Base-by-base conservation (phyloP, 2,329 filamentous ascomycete species). In the Phialophora verrucosa region DNA sequence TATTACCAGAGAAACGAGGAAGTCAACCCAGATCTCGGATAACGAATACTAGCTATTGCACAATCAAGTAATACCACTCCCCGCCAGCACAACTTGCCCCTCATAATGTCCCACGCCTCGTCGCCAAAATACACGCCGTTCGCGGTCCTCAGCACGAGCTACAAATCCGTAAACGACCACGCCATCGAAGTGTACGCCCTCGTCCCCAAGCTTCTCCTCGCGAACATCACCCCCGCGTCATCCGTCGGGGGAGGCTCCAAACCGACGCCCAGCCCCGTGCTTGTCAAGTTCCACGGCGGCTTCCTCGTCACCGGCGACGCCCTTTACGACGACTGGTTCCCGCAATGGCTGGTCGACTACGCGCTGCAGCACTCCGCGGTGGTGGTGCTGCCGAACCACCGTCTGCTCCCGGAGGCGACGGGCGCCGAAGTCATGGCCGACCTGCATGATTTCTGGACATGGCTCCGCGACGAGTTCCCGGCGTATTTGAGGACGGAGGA, bases 251-350 rank as follows among this genome's bases (percentile, higher is more conserved):
- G 14, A 4, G 4, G 12, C 14, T 51, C 49, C 3, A 51, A 51
- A 51, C 49, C 49, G 4, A 17, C 49, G 5, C 49, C 49, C n/a
- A 7, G 8, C 6, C 58, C 58, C 7, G 12, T 60, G 3, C 10
- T 53, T 3, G 58, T 60, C 44, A 60, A 60, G 32, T 60, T 50
- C 44, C 58, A 60, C 58, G 58, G 58, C 47, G 58, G 58, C 11
- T 60, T 51, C 58, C 58, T 60, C 23, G 29, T 60, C 29, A 53
- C 58, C 17, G 58, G 58, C 58, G 49, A 49, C 29, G 58, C 58
- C 10, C 27, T 60, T n/a, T 53, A 53, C 47, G 27, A 38, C 12
- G 58, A 60, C 27, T 60, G 58, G 58, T 60, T 60, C 23, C 29
- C 58, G 27, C 42, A 38, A 14, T 60, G 58, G 58, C 58, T 51